phyloP scores from a whole-genome alignment of 306 rosid genomes.

The Corylus americana region DNA sequence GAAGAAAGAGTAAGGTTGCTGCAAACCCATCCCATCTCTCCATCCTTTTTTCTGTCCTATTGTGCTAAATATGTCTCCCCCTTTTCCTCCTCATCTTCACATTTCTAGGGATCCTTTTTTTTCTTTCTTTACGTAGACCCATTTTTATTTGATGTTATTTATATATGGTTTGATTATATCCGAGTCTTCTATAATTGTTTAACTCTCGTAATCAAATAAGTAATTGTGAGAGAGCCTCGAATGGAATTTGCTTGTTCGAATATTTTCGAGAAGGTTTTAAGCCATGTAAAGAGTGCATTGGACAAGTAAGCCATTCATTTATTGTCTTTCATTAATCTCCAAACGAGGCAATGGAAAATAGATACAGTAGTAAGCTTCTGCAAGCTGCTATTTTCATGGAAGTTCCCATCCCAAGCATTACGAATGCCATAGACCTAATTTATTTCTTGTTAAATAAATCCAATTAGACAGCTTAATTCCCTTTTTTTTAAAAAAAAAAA shows the following conservation, averaged over 20 bases:
- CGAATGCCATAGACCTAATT: neutral
- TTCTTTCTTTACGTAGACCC: too few relatives aligned
- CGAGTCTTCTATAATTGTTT: too few relatives aligned
- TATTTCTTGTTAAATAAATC: too few relatives aligned
- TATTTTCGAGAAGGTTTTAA: too few relatives aligned
- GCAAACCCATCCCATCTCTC: constrained; percentile 11
- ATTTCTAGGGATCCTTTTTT: neutral
- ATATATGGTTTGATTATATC: too few relatives aligned
- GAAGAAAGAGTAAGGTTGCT: constrained; percentile 3
- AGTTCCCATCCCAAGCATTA: neutral
- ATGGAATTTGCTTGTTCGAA: too few relatives aligned
- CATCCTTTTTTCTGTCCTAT: neutral
- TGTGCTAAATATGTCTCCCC: neutral
- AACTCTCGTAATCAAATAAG: too few relatives aligned
- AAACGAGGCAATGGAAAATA: neutral
- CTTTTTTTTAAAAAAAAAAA: too few relatives aligned
- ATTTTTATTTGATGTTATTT: too few relatives aligned
- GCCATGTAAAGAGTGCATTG: neutral
- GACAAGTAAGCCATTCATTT: neutral
- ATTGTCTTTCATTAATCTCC: neutral
- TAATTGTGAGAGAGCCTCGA: too few relatives aligned
- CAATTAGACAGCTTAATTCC: too few relatives aligned
- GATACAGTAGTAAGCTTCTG: neutral
- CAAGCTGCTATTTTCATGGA: neutral
- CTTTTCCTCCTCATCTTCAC: too few relatives aligned